A percentile compares a stretch with the other conserved stretches of the same genome.
Evolutionary conservation across 1,139 yeast genomes (phyloP).

Genomic region (Zygoascus sp.): DNA sequence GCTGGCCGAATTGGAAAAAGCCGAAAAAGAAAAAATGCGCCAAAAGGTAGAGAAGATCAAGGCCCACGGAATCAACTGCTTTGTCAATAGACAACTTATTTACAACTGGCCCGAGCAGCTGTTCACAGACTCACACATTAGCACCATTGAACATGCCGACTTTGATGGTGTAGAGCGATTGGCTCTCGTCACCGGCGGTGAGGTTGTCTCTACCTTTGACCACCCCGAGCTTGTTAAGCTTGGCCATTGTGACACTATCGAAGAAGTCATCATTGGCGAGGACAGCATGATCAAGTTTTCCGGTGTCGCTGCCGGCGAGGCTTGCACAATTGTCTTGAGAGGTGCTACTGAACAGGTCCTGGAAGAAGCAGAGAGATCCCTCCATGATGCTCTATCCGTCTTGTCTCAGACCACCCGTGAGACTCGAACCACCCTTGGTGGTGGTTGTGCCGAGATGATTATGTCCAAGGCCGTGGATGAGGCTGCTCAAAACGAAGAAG

Average conservation of each 20-base stretch:
- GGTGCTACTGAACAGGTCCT: constrained; percentile 96
- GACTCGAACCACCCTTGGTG: constrained; percentile 94
- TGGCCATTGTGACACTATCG: constrained; percentile 86
- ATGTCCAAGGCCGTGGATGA: constrained; percentile 98
- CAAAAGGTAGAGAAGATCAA: constrained; percentile 83
- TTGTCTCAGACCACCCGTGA: constrained; percentile 92
- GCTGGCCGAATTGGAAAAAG: constrained; percentile 91
- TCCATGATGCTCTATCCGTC: constrained; percentile 95
- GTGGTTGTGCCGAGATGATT: constrained; percentile 97
- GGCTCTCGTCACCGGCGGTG: constrained; percentile 96
- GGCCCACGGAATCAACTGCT: constrained; percentile 76
- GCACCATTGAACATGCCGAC: constrained; percentile 96
- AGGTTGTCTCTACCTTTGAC: constrained; percentile 95
- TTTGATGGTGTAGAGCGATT: constrained; percentile 97
- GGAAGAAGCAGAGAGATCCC: constrained; percentile 95
- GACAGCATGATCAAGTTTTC: constrained; percentile 79
- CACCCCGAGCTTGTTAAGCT: constrained; percentile 78
- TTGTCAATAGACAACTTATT: constrained; percentile 91
- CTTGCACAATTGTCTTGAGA: constrained; percentile 91
- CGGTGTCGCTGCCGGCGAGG: constrained; percentile 94
- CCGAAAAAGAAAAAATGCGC: constrained; percentile 92
- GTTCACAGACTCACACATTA: constrained; percentile 80
- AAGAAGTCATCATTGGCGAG: constrained; percentile 91
- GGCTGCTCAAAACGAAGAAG: constrained; percentile 87
- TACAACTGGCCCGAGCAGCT: constrained; percentile 98